Conservation (phyloP, 2,329 filamentous ascomycete genomes). For the Chaetomiaceae sp. region DNA sequence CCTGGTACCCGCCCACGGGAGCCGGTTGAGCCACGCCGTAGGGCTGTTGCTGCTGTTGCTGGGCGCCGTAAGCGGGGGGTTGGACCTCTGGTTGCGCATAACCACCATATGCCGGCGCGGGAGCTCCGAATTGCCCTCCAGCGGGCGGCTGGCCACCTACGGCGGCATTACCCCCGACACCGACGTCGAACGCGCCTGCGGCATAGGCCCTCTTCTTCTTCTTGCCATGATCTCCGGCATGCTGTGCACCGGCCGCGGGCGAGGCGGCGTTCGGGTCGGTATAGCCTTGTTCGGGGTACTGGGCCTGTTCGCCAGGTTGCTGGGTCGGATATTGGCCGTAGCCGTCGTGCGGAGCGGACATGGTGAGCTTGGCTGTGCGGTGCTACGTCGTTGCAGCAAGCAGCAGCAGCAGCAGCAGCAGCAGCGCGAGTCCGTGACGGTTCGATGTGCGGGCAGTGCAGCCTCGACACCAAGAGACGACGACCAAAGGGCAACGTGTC, state of each 20-base stretch:
- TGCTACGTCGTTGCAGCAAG: conserved; percentile 20
- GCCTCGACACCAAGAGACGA: conserved; percentile 9
- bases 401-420: no score
- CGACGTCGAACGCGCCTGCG: conserved; percentile 89
- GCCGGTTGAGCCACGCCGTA: conserved; percentile 40
- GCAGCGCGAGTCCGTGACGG: conserved; percentile 16
- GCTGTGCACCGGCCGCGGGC: conserved; percentile 28
- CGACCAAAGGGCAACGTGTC: not conserved
- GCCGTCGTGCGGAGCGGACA: conserved; percentile 53
- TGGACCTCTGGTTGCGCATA: conserved; percentile 49
- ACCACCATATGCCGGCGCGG: conserved; percentile 48
- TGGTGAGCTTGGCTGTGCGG: conserved; percentile 29
- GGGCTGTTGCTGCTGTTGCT: conserved; percentile 29
- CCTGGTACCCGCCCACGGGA: conserved; percentile 56
- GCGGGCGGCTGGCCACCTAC: conserved; percentile 41
- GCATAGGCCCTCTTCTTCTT: conserved; percentile 97
- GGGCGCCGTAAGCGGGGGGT: conserved; percentile 36
- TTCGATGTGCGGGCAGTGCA: conserved; percentile 12
- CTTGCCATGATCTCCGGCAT: conserved; percentile 43
- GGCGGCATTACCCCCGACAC: conserved; percentile 72
- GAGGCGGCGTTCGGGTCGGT: conserved; percentile 35
- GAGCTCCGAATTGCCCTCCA: conserved; percentile 41
- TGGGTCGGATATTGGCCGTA: conserved; percentile 44
- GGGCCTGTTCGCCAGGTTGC: conserved; percentile 34
- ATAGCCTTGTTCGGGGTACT: conserved; percentile 37